These are phyloP conservation scores for Monosporascus sp. DNA, from an alignment of 2,329 filamentous ascomycete species.

Conservation along the genomic window DNA sequence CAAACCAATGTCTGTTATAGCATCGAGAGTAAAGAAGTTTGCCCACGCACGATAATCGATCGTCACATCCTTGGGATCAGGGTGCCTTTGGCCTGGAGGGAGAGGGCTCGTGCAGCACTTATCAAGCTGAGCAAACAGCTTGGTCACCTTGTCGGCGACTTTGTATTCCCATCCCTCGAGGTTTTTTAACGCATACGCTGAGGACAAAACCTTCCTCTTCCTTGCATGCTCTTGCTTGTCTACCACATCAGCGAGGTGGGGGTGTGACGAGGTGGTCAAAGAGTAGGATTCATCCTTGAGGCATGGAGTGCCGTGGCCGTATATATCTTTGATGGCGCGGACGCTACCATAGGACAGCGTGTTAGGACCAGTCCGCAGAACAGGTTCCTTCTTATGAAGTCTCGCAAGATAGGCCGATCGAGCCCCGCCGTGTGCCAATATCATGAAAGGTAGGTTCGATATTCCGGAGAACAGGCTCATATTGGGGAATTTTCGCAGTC, in stretches of 20 bases:
- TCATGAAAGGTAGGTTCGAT: conserved; percentile 40
- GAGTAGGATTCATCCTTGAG: conserved; percentile 44
- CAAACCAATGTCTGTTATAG: conserved; percentile 51
- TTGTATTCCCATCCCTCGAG: conserved; percentile 50
- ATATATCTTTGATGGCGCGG: conserved; percentile 44
- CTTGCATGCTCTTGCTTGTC: conserved; percentile 46
- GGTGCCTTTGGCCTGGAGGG: conserved; percentile 18
- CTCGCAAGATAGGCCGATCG: conserved; percentile 36
- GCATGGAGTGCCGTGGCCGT: conserved; percentile 45
- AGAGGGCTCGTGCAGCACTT: conserved; percentile 32
- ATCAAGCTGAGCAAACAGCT: conserved; percentile 39
- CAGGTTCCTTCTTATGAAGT: conserved; percentile 39
- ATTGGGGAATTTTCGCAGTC: conserved; percentile 41
- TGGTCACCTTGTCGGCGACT: conserved; percentile 43
- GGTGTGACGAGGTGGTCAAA: conserved; percentile 40
- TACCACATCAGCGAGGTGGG: conserved; percentile 45
- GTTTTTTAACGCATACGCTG: conserved; percentile 48
- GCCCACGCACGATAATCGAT: conserved; percentile 46
- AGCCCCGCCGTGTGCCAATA: conserved; percentile 35
- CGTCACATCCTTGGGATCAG: conserved; percentile 32
- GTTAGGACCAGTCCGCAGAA: conserved; percentile 41
- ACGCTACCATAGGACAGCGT: conserved; percentile 35
- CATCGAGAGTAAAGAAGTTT: conserved; percentile 52
- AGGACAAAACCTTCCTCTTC: conserved; percentile 45
- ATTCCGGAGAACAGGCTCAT: conserved; percentile 37